phyloP scores from a whole-genome alignment of 2,329 filamentous ascomycete species.

The Meredithiella fracta region DNA sequence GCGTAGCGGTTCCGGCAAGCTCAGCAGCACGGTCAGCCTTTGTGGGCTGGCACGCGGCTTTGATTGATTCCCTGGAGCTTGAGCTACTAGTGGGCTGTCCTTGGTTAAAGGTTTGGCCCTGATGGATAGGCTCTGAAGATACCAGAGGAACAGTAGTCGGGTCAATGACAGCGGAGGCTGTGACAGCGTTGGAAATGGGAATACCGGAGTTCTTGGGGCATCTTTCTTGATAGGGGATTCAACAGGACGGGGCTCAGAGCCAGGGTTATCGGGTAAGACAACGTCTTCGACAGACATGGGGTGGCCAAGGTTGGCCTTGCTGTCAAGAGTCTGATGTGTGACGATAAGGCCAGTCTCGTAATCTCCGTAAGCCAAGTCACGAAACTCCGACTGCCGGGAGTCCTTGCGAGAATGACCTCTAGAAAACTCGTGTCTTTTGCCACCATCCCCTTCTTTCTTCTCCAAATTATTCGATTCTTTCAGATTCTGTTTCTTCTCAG shows the following conservation, averaged over 20 bases:
- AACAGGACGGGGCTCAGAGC: background rate
- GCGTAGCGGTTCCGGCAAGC: constrained; percentile 4
- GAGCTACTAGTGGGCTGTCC: background rate
- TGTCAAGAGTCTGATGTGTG: background rate
- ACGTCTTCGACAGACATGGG: background rate
- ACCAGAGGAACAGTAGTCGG: background rate
- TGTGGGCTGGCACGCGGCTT: background rate
- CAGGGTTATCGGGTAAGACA: too few species aligned
- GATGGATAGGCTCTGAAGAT: background rate
- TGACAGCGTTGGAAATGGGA: constrained; percentile 10
- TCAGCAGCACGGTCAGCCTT: constrained; percentile 48
- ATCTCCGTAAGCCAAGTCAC: background rate
- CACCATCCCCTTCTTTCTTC: background rate
- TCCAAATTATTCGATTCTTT: background rate
- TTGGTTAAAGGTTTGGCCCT: background rate
- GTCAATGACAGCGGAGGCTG: constrained; percentile 10
- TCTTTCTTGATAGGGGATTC: too few species aligned
- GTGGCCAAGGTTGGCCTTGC: background rate
- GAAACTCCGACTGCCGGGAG: constrained; percentile 4
- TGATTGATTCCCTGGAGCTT: background rate
- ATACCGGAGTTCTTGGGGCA: background rate
- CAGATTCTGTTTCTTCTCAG: constrained; percentile 4
- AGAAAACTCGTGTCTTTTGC: background rate
- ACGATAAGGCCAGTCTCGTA: background rate
- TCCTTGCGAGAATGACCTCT: constrained; percentile 9